A percentile compares a stretch with the other conserved stretches of the same genome.
phyloP scores from a whole-genome alignment of 1,139 yeast genomes.

The Pichia sp. region DNA sequence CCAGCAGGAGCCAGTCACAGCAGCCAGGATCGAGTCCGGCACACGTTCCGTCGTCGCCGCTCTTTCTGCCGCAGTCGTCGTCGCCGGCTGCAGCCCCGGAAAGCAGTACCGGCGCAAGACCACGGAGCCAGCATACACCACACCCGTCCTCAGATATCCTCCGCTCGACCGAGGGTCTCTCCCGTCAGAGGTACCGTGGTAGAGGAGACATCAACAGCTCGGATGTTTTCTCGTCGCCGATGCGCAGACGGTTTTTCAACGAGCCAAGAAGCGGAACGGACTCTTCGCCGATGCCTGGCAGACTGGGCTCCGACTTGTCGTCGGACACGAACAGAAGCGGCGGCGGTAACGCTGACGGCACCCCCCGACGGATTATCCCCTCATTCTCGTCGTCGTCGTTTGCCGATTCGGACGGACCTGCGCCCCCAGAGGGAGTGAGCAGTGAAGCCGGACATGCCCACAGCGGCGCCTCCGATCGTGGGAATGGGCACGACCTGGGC shows the following conservation, averaged over 20 bases:
- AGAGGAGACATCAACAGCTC: slow-evolving; percentile 59
- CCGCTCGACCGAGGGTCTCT: slow-evolving; percentile 14
- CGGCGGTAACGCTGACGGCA: not conserved
- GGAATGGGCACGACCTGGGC: not conserved
- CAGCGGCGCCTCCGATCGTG: not conserved
- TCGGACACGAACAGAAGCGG: slow-evolving; percentile 19
- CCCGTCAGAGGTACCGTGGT: slow-evolving; percentile 27
- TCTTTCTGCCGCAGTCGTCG: slow-evolving; percentile 48
- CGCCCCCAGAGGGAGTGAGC: not conserved
- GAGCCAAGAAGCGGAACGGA: slow-evolving; percentile 23
- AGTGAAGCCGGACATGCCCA: not conserved
- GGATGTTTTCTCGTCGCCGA: slow-evolving; percentile 50
- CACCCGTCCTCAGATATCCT: slow-evolving; percentile 32
- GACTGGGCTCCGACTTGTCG: slow-evolving; percentile 25
- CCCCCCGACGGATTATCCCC: slow-evolving; percentile 20
- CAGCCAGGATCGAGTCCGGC: slow-evolving; percentile 25
- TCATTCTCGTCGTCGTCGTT: slow-evolving; percentile 19
- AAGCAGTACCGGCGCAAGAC: slow-evolving; percentile 17
- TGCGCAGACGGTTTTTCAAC: slow-evolving; percentile 36
- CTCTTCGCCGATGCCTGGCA: slow-evolving; percentile 25
- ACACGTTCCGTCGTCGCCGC: slow-evolving; percentile 62
- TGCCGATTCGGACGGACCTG: slow-evolving; percentile 11
- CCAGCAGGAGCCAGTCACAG: not conserved
- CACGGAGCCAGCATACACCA: slow-evolving; percentile 12
- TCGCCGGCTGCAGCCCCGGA: slow-evolving; percentile 1